A percentile compares a stretch with the other conserved stretches of the same genome.
Evolutionary conservation across 257 asterid genomes (phyloP).

Genomic region (Asclepias syriaca): DNA sequence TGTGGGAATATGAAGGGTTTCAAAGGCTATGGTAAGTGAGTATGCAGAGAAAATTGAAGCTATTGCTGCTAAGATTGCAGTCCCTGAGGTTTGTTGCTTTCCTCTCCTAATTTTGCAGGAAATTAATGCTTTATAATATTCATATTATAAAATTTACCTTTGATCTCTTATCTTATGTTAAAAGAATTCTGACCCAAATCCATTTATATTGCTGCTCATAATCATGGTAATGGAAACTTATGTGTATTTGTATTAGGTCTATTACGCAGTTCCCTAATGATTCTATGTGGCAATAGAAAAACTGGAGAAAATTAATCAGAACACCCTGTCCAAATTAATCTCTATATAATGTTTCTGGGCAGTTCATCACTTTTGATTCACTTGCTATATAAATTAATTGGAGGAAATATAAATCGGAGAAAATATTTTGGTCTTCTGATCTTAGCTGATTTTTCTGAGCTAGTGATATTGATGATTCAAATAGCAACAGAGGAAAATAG

Average conservation of each 20-base stretch:
- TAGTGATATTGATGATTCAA: background rate
- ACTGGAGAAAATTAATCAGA: background rate
- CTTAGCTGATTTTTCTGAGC: background rate
- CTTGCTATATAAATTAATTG: background rate
- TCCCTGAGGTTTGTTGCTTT: slow-evolving; percentile 19
- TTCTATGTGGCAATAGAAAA: background rate
- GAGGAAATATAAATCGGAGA: background rate
- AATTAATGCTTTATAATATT: background rate
- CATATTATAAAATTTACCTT: too few relatives aligned
- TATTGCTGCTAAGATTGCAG: slow-evolving; percentile 61
- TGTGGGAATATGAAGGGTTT: slow-evolving; percentile 41
- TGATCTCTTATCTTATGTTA: too few relatives aligned
- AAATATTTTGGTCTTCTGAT: background rate
- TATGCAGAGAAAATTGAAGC: slow-evolving; percentile 76
- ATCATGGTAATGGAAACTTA: too few relatives aligned
- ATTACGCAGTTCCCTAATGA: background rate
- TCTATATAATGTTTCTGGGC: background rate
- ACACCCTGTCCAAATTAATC: background rate
- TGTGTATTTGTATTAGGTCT: background rate
- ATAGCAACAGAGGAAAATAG: background rate
- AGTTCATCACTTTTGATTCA: background rate
- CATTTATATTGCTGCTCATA: too few relatives aligned
- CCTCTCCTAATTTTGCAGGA: background rate
- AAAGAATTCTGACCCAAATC: too few relatives aligned
- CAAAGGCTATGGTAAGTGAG: slow-evolving; percentile 66